Conservation (phyloP, 2,329 filamentous ascomycete genomes). For the Trichoderma sp. region DNA sequence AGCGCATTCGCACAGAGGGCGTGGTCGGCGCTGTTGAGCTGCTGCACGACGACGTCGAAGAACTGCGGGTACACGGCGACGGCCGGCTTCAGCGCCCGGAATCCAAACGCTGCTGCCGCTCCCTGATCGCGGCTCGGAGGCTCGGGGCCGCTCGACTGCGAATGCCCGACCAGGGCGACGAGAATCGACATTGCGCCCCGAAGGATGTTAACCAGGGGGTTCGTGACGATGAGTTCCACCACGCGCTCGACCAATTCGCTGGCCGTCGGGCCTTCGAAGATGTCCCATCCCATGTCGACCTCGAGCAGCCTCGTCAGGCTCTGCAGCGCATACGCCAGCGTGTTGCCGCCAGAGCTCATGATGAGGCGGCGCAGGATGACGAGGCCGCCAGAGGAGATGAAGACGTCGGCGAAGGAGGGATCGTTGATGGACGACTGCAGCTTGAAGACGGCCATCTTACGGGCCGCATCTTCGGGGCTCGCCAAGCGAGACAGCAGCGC, state of each 20-base stretch:
- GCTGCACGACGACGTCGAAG: constrained; percentile 88
- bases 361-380: constrained; percentile 79
- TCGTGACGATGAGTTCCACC: constrained; percentile 90
- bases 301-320: constrained; percentile 85
- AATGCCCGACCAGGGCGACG: constrained; percentile 87
- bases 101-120: constrained; percentile 65
- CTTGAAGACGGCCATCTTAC: constrained; percentile 99
- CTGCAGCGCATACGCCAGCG: constrained; percentile 90
- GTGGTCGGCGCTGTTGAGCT: constrained; percentile 92
- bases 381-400: constrained; percentile 87
- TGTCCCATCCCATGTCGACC: constrained; percentile 97
- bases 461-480: constrained; percentile 81
- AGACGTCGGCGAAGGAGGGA: constrained; percentile 93
- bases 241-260: constrained; percentile 73
- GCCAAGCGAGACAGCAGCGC: constrained; percentile 64
- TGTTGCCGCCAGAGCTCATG: constrained; percentile 86
- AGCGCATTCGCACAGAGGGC: constrained; percentile 93
- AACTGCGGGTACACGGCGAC: constrained; percentile 92
- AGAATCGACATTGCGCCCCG: constrained; percentile 96
- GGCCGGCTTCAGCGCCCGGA: constrained; percentile 87
- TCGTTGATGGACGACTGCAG: constrained; percentile 94
- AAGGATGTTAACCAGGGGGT: constrained; percentile 95
- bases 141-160: constrained; percentile 58
- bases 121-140: constrained; percentile 50
- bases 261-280: constrained; percentile 65